Conservation (phyloP, 495 filamentous ascomycete genomes). For the Chaetomidium leptoderma region DNA sequence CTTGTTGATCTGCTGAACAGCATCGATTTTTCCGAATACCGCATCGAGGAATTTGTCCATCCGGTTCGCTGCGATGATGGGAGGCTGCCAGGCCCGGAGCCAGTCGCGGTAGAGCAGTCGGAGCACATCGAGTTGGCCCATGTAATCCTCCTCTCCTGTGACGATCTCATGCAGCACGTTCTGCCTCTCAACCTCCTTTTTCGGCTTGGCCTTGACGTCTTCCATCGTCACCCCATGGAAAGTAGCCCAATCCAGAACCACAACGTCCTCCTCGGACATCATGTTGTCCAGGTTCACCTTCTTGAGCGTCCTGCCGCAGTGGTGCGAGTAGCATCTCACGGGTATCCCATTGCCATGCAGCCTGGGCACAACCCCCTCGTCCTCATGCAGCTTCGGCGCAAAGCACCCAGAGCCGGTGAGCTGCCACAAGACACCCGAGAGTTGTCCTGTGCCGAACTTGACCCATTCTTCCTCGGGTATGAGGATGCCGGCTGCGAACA, state of each 20-base stretch:
- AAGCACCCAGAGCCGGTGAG: slow-evolving; percentile 93
- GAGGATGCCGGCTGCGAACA: slow-evolving; percentile 74
- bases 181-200: slow-evolving; percentile 89
- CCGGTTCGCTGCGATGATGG: slow-evolving; percentile 71
- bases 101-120: slow-evolving; percentile 82
- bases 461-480: slow-evolving; percentile 97
- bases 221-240: slow-evolving; percentile 86
- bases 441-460: slow-evolving; percentile 69
- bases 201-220: slow-evolving; percentile 58
- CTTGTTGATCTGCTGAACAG: slow-evolving; percentile 86
- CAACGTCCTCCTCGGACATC: slow-evolving; percentile 61
- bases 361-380: slow-evolving; percentile 46
- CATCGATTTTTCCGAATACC: slow-evolving; percentile 88
- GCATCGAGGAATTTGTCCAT: slow-evolving; percentile 71
- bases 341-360: slow-evolving; percentile 45
- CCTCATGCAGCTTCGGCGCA: slow-evolving; percentile 71
- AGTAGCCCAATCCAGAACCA: slow-evolving; percentile 79
- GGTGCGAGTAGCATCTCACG: slow-evolving; percentile 86
- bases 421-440: slow-evolving; percentile 89
- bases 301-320: slow-evolving; percentile 90
- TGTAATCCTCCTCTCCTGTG: slow-evolving; percentile 84
- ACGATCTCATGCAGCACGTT: slow-evolving; percentile 96
- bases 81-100: slow-evolving; percentile 65
- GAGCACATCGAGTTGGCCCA: slow-evolving; percentile 80
- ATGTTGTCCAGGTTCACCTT: slow-evolving; percentile 80